Percentiles rank a stretch among this genome's conserved stretches.
Conservation (phyloP, 805 yeast species). For the Candida wancherniae region DNA sequence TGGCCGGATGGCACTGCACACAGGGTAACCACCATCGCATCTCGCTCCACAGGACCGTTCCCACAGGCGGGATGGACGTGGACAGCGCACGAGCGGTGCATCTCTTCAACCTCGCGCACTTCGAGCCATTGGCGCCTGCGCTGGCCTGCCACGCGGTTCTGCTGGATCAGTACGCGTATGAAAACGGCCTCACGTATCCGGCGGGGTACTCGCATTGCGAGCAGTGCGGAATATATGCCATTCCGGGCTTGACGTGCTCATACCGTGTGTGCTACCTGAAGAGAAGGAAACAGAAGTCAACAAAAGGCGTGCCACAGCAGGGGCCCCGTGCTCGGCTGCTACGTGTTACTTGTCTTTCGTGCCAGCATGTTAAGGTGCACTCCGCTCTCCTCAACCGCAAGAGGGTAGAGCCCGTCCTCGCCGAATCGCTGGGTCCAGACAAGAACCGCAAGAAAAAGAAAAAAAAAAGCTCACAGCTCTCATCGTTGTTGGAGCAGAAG, state of each 20-base stretch:
- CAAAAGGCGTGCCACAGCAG: background rate
- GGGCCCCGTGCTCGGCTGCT: conserved; percentile 8
- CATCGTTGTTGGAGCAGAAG: conserved; percentile 40
- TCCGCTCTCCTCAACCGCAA: conserved; percentile 11
- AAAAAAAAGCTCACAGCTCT: conserved; percentile 36
- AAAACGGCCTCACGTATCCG: conserved; percentile 27
- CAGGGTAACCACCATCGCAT: too few relatives aligned
- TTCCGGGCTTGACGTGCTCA: conserved; percentile 33
- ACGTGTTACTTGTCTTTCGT: conserved; percentile 18
- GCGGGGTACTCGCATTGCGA: conserved; percentile 24
- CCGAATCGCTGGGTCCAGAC: conserved; percentile 17
- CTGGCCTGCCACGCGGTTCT: conserved; percentile 21
- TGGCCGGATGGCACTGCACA: too few relatives aligned
- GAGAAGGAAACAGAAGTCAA: conserved; percentile 4
- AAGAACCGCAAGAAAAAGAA: conserved; percentile 45
- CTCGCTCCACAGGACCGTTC: too few relatives aligned
- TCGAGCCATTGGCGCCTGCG: conserved; percentile 22
- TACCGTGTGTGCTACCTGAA: conserved; percentile 19
- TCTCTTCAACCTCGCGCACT: conserved; percentile 28
- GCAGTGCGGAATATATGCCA: conserved; percentile 26
- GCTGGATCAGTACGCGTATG: conserved; percentile 19
- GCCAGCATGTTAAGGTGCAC: conserved; percentile 14
- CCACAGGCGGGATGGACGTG: too few relatives aligned
- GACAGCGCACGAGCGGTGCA: conserved; percentile 17
- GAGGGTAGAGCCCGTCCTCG: conserved; percentile 2